Evolutionary conservation across 2,329 filamentous ascomycete species (phyloP).

Genomic region (Neofusicoccum sp.): DNA sequence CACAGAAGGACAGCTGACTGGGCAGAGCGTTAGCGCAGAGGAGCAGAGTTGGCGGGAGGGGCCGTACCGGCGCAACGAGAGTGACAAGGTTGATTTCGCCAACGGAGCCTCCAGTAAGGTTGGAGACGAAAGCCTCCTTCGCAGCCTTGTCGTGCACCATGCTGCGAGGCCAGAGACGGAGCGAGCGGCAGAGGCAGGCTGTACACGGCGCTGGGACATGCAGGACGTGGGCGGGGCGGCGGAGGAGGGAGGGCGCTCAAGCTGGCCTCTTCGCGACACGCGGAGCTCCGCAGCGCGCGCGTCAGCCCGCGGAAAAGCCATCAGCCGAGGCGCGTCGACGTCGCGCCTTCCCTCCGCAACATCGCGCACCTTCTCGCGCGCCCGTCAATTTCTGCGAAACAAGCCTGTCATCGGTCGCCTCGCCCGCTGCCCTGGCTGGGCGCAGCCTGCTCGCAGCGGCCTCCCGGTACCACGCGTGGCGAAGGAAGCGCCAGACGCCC

Average conservation of each 20-base stretch:
- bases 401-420: constrained; percentile 3
- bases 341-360: neutral
- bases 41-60: constrained; percentile 16
- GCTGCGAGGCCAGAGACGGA: constrained; percentile 1
- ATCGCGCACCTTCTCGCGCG: neutral
- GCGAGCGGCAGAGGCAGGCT: neutral
- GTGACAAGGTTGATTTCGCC: constrained; percentile 86
- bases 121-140: constrained; percentile 96
- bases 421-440: neutral
- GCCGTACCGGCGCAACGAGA: constrained; percentile 76
- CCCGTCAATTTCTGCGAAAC: constrained; percentile 5
- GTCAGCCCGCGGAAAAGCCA: neutral
- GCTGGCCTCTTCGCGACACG: constrained; percentile 15
- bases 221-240: neutral
- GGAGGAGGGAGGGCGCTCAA: constrained; percentile 1
- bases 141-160: constrained; percentile 71
- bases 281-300: neutral
- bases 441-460: neutral
- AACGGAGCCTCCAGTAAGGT: constrained; percentile 80
- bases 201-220: neutral
- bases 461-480: neutral
- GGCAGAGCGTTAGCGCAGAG: constrained; percentile 23
- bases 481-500: neutral
- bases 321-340: constrained; percentile 7
- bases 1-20: constrained; percentile 83